Conservation (phyloP, 495 filamentous ascomycete species). For the Hyaloscypha variabilis region DNA sequence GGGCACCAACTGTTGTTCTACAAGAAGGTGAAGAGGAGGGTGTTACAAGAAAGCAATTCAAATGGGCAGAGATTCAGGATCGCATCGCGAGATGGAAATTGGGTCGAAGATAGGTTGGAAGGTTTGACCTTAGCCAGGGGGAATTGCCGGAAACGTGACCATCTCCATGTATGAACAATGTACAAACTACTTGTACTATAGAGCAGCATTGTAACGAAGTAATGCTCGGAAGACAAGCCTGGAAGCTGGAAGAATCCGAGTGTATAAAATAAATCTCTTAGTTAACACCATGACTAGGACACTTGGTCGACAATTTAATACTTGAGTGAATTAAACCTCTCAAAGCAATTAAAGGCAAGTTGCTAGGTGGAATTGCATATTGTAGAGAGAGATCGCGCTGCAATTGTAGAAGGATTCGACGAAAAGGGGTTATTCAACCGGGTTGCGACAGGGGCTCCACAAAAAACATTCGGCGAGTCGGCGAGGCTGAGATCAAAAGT, state of each 20-base stretch:
- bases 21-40: constrained; percentile 72
- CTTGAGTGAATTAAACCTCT: no score
- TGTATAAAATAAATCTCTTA: not conserved
- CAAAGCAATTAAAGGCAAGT: no score
- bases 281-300: not conserved
- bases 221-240: not conserved
- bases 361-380: not conserved
- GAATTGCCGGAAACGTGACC: not conserved
- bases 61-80: constrained; percentile 90
- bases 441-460: not conserved
- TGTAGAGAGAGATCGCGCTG: not conserved
- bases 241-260: not conserved
- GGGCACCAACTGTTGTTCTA: constrained; percentile 91
- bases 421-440: not conserved
- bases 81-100: constrained; percentile 82
- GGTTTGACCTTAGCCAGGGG: not conserved
- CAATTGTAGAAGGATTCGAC: not conserved
- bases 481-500: constrained; percentile 13
- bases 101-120: constrained; percentile 59
- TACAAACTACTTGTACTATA: constrained; percentile 13
- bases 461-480: not conserved
- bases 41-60: constrained; percentile 55
- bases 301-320: not conserved
- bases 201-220: constrained; percentile 1
- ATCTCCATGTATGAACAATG: constrained; percentile 18